Evolutionary conservation across 345 rosid genomes (phyloP).

Genomic region (Litchi chinensis): DNA sequence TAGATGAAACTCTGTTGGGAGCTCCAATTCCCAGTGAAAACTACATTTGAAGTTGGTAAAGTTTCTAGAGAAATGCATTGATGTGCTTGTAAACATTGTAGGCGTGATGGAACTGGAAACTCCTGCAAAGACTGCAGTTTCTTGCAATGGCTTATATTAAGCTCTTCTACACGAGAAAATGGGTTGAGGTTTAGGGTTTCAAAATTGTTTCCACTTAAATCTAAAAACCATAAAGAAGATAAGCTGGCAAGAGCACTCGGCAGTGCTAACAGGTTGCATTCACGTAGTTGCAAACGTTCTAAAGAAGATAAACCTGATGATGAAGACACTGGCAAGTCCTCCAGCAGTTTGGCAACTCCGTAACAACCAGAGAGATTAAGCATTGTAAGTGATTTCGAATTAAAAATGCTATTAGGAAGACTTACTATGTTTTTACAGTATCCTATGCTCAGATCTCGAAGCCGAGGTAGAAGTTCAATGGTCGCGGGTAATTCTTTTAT

Average conservation of each 20-base stretch:
- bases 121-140: slow-evolving; percentile 2
- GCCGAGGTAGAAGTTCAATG: slow-evolving; percentile 7
- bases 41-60: background rate
- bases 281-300: background rate
- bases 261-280: background rate
- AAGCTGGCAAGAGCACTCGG: background rate
- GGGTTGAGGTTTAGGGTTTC: slow-evolving; percentile 10
- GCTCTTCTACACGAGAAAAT: background rate
- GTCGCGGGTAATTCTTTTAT: slow-evolving; percentile 17
- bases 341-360: background rate
- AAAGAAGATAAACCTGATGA: slow-evolving; percentile 6
- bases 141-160: background rate
- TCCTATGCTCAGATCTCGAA: background rate
- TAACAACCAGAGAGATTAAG: background rate
- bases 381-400: background rate
- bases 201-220: slow-evolving; percentile 10
- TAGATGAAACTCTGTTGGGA: background rate
- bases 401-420: slow-evolving; percentile 7
- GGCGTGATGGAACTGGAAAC: background rate
- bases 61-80: background rate
- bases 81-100: background rate
- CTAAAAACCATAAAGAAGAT: background rate
- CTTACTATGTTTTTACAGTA: slow-evolving; percentile 5
- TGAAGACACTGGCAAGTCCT: background rate
- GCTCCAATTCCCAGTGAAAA: background rate